Evolutionary conservation across 139 green algal genomes (phyloP), one percentile per base, ranked within the genome.

Genomic region (Haematococcus lacustris): DNA sequence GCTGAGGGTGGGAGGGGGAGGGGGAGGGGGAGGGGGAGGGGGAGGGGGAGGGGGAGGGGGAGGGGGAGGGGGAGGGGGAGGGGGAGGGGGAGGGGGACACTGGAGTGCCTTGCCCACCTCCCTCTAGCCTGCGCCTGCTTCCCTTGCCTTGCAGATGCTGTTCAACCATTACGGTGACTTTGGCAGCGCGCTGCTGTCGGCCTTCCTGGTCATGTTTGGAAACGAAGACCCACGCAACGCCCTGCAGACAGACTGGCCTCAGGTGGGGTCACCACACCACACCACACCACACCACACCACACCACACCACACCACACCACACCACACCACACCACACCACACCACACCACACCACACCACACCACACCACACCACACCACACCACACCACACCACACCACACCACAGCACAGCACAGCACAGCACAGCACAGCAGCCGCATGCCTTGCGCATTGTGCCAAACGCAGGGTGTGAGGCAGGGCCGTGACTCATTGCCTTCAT

Each of bases 111-210:
- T 33, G 21, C 25, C 57, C 6, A 33, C n/a, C n/a, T 33, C 25
- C 23, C 13, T 65, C 7, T 33, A 37, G 21, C 21, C 32, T 37
- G 23, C 57, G 23, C 25, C 28, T 17, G 57, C 5, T 33, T 9
- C 57, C 21, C 57, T 32, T 40, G 61, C 30, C 30, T 5, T 40
- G 63, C 63, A 69, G 63, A 4, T 39, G 63, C 60, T 71, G 21
- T 57, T 65, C n/a, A 3, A 1, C 7, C 37, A 71, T 40, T 77
- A 81, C 59, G 63, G 35, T 6, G 43, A 60, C 38, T 67, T 77
- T 35, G 47, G 62, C 50, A 76, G 61, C 35, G 38, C 75, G 17
- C 53, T 80, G 39, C 75, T 80, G 63, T 69, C 63, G 30, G 63
- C 63, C 4, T 69, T 51, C 63, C 63, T 69, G 37, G 30, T 35